Evolutionary conservation across 768 basidiomycete genomes (phyloP), one percentile per base, ranked within the genome.

Genomic region (Candolleomyces aberdarensis): DNA sequence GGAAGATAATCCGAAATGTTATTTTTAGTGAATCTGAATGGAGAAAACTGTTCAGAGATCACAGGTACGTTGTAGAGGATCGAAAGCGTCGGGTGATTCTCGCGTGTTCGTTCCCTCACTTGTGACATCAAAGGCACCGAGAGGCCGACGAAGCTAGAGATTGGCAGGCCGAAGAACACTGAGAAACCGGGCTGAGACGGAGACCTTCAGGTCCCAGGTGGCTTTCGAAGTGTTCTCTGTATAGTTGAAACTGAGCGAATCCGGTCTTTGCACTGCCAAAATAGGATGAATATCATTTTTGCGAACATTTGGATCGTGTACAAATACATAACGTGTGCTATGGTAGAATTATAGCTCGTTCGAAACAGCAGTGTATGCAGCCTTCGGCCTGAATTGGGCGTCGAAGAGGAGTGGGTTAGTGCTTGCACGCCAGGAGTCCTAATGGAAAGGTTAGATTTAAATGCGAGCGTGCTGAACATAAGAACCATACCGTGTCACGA

Each of bases 401-500:
- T 71, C 66, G 57, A 64, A 72, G 44, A 72, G 62, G 52, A 72
- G 66, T 4, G 57, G 71, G 57, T 62, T 66, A 57, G 29, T 56
- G 36, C 56, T 54, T 3, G 70, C 57, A 43, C 69, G 63, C 71
- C 71, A 72, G n/a, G 70, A 72, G 63, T 72, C 69, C 71, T 72
- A 19, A 55, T 32, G 26, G 2, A 51, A 10, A 36, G 11, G 36
- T 36, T 36, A 36, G 36, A 11, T 8, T 36, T 36, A 5, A 1
- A 36, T 36, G 36, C 36, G 36, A 36, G 36, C 41, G n/a, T 8
- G 48, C 31, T 2, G 22, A 53, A 53, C 5, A 15, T 19, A 19
- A 3, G 46, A 47, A 20, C 66, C 75, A 32, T 62, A 79, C 79
- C 56, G 70, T 71, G 65, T 83, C 80, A 60, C 76, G 71, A 56